phyloP scores from a whole-genome alignment of 441 rosid species.

The Populus trichocarpa region DNA sequence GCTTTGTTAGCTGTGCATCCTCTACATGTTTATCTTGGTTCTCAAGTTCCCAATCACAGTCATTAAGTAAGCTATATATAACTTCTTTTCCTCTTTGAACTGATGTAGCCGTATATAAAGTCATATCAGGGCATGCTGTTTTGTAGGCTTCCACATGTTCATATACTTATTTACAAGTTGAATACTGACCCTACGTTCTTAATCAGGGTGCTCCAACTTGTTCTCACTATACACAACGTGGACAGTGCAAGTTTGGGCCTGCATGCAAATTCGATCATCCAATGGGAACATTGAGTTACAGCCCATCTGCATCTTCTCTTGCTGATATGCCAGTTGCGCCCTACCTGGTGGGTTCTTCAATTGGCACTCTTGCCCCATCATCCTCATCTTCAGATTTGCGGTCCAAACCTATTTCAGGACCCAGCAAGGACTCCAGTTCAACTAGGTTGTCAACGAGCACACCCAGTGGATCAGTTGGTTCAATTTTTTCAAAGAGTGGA shows the following conservation, averaged over 20 bases:
- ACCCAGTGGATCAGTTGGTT: constrained; percentile 69
- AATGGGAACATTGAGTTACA: constrained; percentile 62
- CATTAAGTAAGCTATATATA: neutral
- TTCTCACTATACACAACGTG: constrained; percentile 75
- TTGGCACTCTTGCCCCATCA: constrained; percentile 57
- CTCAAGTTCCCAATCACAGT: neutral
- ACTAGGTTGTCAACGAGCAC: constrained; percentile 59
- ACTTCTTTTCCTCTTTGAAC: no score
- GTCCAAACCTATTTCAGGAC: constrained; percentile 54
- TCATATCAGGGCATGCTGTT: neutral
- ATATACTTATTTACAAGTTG: neutral
- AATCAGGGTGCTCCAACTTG: constrained; percentile 68
- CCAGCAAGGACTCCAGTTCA: constrained; percentile 56
- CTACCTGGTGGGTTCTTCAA: constrained; percentile 69
- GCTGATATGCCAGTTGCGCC: constrained; percentile 80
- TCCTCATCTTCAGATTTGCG: constrained; percentile 49
- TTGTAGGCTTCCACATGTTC: neutral
- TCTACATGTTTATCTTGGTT: constrained; percentile 7
- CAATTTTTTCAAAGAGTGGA: constrained; percentile 72
- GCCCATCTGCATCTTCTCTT: constrained; percentile 77
- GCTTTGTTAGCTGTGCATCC: neutral
- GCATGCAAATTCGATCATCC: constrained; percentile 89
- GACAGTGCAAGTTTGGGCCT: constrained; percentile 81
- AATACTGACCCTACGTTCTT: neutral
- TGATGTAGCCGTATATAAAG: neutral